Evolutionary conservation across 2,329 filamentous ascomycete genomes (phyloP), one percentile per base, ranked within the genome.

Genomic region (Metarhizium robertsii): DNA sequence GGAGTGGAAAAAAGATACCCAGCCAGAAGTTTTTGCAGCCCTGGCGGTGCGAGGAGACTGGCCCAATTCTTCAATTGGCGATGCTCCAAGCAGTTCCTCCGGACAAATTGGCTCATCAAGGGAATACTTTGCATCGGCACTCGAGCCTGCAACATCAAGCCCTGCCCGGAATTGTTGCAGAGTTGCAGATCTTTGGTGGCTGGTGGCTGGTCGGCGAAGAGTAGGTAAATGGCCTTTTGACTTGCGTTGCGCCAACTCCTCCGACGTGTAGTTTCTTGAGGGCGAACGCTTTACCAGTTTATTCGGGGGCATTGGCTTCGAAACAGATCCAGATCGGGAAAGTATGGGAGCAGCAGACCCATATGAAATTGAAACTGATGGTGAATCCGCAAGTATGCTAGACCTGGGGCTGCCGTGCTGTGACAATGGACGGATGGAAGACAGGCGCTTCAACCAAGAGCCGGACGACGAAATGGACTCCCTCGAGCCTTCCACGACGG

Each of bases 251-350:
- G 71, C 66, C 36, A 73, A 60, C 47, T 73, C 66, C 6, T 76
- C 71, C 50, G 74, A 43, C 29, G 42, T 67, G 58, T 73, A 71
- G 53, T 74, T 65, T 53, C 72, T 72, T 20, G 86, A 83, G 3
- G 84, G 78, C 42, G 81, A 78, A 58, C 87, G 83, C 71, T 92
- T 92, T 53, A 91, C 87, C 45, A 92, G 76, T 72, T 90, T 91
- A 69, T 92, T 92, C 18, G 84, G 85, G 8, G 81, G 74, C 36
- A 82, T 69, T 58, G 76, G 76, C 61, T 68, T 71, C 60, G 67
- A 72, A 18, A 68, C 58, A 18, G 73, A 66, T 47, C 58, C 59
- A 38, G 65, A 60, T 25, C 73, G 69, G 10, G 73, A 69, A 25
- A 87, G 69, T 56, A 90, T 86, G 16, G 86, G 84, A 29, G 79